Evolutionary conservation across 108 stramenopile genomes (phyloP).

Genomic region (Pseudonitzschia pungens): DNA sequence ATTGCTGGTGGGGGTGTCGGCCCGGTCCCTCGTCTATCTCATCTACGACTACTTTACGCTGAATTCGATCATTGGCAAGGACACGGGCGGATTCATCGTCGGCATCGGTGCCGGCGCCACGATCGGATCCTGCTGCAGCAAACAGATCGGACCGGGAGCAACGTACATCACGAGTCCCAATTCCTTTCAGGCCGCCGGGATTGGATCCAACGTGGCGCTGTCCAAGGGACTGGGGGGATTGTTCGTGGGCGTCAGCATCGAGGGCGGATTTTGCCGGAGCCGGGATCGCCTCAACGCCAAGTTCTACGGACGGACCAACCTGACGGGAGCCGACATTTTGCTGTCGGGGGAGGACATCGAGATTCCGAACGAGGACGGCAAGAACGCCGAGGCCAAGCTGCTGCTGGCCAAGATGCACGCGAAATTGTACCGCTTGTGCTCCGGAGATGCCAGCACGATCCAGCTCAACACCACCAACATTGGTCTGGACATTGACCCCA

Average conservation of each 20-base stretch:
- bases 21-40: slow-evolving; percentile 20
- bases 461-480: not conserved
- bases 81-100: slow-evolving; percentile 10
- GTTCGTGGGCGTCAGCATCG: slow-evolving; percentile 25
- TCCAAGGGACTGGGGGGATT: slow-evolving; percentile 17
- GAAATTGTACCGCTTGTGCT: not conserved
- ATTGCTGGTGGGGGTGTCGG: slow-evolving; percentile 16
- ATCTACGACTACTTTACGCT: slow-evolving; percentile 26
- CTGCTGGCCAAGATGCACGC: not conserved
- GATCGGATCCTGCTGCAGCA: not conserved
- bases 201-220: slow-evolving; percentile 19
- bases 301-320: slow-evolving; percentile 19
- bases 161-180: slow-evolving; percentile 19
- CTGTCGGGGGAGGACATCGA: slow-evolving; percentile 3
- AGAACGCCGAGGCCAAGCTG: not conserved
- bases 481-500: not conserved
- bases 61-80: slow-evolving; percentile 22
- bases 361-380: slow-evolving; percentile 22
- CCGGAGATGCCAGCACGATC: not conserved
- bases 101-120: slow-evolving; percentile 13
- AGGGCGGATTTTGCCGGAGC: slow-evolving; percentile 24
- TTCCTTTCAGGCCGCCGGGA: not conserved
- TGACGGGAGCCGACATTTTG: slow-evolving; percentile 14
- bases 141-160: not conserved
- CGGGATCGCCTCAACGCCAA: slow-evolving; percentile 17